phyloP scores from a whole-genome alignment of 257 asterid genomes.

The Rehmannia glutinosa region DNA sequence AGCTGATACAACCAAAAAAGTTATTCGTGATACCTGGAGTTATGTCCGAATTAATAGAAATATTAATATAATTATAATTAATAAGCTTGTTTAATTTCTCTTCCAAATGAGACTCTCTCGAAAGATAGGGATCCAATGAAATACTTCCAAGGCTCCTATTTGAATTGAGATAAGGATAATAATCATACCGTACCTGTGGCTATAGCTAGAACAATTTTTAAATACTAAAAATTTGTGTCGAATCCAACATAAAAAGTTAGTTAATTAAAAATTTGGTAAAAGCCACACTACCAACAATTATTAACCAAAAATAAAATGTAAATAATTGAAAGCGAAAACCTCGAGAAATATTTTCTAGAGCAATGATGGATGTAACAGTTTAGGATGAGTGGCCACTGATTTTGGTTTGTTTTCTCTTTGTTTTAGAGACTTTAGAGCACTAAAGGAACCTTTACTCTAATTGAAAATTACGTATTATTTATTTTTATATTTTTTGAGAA shows the following conservation, averaged over 20 bases:
- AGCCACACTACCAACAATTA: slow-evolving; percentile 9
- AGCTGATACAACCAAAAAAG: too few species aligned
- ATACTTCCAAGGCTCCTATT: background rate
- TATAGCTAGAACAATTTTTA: background rate
- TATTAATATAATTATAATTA: too few species aligned
- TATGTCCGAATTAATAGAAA: too few species aligned
- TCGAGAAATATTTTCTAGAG: slow-evolving; percentile 1
- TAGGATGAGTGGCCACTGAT: background rate
- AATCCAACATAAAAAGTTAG: slow-evolving; percentile 3
- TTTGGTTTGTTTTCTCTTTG: background rate
- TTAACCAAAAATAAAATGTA: background rate
- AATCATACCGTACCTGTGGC: background rate
- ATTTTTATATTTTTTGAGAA: background rate
- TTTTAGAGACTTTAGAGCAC: background rate
- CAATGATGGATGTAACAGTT: slow-evolving; percentile 14
- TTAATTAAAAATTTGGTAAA: background rate
- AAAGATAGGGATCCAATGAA: slow-evolving; percentile 11
- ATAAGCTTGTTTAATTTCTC: too few species aligned
- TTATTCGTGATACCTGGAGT: too few species aligned
- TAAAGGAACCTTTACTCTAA: background rate
- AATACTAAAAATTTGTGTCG: background rate
- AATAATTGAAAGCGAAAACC: background rate
- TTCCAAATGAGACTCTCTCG: too few species aligned
- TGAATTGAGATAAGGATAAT: background rate
- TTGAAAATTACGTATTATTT: too few species aligned